A percentile compares a stretch with the other conserved stretches of the same genome.
Evolutionary conservation across 2,329 filamentous ascomycete genomes (phyloP).

Genomic region (Didymella glomerata): DNA sequence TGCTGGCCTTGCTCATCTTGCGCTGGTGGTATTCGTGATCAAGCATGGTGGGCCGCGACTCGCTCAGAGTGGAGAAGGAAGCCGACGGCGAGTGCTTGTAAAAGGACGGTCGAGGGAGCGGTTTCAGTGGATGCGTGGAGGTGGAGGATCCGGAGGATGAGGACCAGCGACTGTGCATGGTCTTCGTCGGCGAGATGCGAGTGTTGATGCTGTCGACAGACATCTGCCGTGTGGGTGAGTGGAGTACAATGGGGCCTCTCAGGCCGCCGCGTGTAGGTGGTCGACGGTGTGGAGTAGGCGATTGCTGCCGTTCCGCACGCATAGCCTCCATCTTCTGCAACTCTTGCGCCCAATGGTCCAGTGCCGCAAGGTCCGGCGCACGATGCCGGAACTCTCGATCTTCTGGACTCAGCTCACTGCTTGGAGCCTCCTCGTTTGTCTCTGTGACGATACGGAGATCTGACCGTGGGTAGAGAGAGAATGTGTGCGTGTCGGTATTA

Average conservation of each 20-base stretch:
- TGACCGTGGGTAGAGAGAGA: neutral
- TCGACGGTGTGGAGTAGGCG: neutral
- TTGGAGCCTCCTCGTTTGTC: neutral
- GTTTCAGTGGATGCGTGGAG: neutral
- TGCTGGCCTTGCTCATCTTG: neutral
- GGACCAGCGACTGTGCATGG: constrained; percentile 8
- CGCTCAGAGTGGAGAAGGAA: neutral
- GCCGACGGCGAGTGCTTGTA: neutral
- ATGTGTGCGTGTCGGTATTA: neutral
- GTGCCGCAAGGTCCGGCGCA: constrained; percentile 10
- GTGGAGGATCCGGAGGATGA: constrained; percentile 1
- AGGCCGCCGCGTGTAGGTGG: neutral
- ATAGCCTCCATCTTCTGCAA: constrained; percentile 18
- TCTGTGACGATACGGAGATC: constrained; percentile 4
- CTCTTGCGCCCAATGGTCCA: constrained; percentile 20
- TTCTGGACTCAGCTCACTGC: constrained; percentile 15
- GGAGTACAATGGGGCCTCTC: neutral
- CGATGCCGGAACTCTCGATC: constrained; percentile 17
- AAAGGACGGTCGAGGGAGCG: neutral
- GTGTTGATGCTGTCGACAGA: constrained; percentile 1
- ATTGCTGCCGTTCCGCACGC: neutral
- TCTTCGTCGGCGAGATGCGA: neutral
- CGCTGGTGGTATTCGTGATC: constrained; percentile 11
- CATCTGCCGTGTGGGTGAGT: neutral
- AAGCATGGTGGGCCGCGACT: neutral